Percentiles rank a stretch among this genome's conserved stretches.
Evolutionary conservation across 176 grass and related monocot genomes (phyloP).

Genomic region (Paspalum vaginatum): DNA sequence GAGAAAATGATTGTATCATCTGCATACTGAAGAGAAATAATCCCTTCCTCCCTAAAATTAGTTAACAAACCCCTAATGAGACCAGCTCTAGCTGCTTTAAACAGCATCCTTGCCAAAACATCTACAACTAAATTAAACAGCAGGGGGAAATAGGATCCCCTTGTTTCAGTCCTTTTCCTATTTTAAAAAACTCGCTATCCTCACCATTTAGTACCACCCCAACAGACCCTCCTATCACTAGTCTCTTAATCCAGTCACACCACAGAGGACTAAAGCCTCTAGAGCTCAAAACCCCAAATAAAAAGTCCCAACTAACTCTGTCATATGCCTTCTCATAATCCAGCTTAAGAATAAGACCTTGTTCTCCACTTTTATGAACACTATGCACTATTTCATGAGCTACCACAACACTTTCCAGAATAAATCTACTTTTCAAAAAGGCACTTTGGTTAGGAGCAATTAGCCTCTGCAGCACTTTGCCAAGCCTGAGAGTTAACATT

Average conservation of each 20-base stretch:
- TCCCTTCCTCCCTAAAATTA: background rate
- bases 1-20: background rate
- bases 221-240: background rate
- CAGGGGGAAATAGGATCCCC: background rate
- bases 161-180: background rate
- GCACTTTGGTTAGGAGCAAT: no score
- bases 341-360: no score
- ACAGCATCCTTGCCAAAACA: background rate
- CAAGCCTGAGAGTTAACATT: no score
- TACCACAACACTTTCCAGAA: no score
- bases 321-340: background rate
- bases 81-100: accelerated
- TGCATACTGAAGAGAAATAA: background rate
- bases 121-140: background rate
- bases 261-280: background rate
- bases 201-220: background rate
- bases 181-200: background rate
- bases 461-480: no score
- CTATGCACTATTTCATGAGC: no score
- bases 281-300: background rate
- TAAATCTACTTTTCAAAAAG: no score
- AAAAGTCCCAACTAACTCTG: no score
- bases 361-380: no score
- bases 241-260: background rate
- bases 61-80: accelerated